Evolutionary conservation across 176 grass and related monocot genomes (phyloP), one percentile per base, ranked within the genome.

Genomic region (Poa pratensis): DNA sequence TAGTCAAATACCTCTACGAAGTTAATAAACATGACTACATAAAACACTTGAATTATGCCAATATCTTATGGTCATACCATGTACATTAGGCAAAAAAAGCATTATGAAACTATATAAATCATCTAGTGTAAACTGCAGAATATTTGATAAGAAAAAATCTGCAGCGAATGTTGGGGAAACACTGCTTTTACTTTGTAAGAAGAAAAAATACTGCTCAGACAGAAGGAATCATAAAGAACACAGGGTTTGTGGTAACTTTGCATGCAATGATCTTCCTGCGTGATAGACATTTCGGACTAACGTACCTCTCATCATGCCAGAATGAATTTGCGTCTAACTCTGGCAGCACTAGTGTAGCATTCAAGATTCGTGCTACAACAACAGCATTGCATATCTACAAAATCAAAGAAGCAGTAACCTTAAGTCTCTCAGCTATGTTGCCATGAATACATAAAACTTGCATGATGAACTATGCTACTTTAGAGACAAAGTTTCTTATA

Each of bases 381-480:
- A 99, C 96, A 89, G 96, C 96, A 91, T 99, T 99, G 53, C 96
- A 99, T 92, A 99, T 99, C 96, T 99, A 85, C 52, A 91, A 82
- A 85, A 85, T 54, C 69, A 86, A 62, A 19, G 84, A 20, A 40
- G 34, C 8, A 66, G 7, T 12, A 79, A 91, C 7, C 81, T 64
- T 77, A 71, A 63, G 32, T 75, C 48, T 69, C 69, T 45, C 48
- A 83, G 39, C 48, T 64, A 88, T 49, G 37, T 88, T 90, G 15
- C 39, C 70, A 62, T 75, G 59, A 78, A 90, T 37, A 77, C 42
- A 53, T 49, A 73, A 63, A 87, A 77, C 34, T 42, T 78, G 49
- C 57, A 66, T 40, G 69, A 59, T 46, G 18, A 74, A 77, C 65
- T 6, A 84, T 35, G 79, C 22, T 59, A 53, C 72, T 68, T 75